phyloP scores from a whole-genome alignment of 2,329 filamentous ascomycete species.

The Endothia cerciana region DNA sequence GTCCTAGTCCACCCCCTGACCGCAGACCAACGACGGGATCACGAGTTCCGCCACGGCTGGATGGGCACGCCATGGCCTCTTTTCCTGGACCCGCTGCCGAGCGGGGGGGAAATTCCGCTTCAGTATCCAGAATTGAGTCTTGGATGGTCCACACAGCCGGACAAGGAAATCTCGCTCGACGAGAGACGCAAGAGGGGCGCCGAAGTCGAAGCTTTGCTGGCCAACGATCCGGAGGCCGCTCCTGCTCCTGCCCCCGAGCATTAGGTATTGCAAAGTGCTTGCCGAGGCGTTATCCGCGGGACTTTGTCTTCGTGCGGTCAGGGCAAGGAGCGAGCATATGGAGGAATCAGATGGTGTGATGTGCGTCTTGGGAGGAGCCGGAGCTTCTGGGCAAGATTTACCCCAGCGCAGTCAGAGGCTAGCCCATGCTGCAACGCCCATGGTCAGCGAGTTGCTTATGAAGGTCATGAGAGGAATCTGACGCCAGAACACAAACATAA shows the following conservation, averaged over 20 bases:
- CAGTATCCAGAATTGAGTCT: constrained; percentile 40
- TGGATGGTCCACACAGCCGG: constrained; percentile 36
- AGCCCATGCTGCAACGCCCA: no score
- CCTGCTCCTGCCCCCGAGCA: constrained; percentile 38
- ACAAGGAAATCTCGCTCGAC: constrained; percentile 38
- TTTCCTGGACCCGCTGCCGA: constrained; percentile 37
- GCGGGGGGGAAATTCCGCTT: constrained; percentile 35
- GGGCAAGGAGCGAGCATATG: no score
- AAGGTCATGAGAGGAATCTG: no score
- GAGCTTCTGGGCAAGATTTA: no score
- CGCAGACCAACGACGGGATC: constrained; percentile 37
- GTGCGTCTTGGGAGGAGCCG: no score
- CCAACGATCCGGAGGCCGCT: constrained; percentile 37
- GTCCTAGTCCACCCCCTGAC: constrained; percentile 40
- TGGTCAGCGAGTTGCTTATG: no score
- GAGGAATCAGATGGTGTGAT: no score
- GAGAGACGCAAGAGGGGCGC: constrained; percentile 37
- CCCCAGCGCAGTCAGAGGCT: no score
- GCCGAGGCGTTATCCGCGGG: no score
- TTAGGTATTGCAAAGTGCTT: constrained; percentile 18
- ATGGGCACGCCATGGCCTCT: constrained; percentile 41
- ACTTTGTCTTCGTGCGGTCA: no score
- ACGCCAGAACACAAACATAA: no score
- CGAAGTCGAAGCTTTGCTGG: constrained; percentile 37
- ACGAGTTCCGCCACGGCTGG: constrained; percentile 40